Evolutionary conservation across 768 basidiomycete genomes (phyloP), one percentile per base, ranked within the genome.

Genomic region (Paxillus rubicundulus): DNA sequence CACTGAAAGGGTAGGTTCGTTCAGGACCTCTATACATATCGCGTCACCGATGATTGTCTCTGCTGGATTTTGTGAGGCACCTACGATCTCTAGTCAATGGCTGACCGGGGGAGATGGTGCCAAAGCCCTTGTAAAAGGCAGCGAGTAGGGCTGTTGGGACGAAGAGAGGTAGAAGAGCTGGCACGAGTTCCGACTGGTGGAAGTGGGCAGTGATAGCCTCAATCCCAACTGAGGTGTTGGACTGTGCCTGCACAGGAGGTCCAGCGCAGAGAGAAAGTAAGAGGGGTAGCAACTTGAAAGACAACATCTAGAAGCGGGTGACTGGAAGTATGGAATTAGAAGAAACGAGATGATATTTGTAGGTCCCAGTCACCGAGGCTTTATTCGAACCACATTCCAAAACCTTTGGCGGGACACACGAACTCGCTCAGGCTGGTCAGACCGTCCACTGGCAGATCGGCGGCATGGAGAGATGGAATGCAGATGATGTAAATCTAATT

Each of bases 151-250:
- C 86, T 18, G 65, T 67, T 6, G 88, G 89, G 50, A 71, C 66
- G 69, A 92, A 90, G n/a, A 70, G 67, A 7, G 76, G 21, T 43
- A 92, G 59, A 42, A 87, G 68, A 48, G 78, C 70, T 1, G 91
- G 89, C 38, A 87, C 82, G 55, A 92, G 68, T 45, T 69, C 73
- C 16, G 84, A 74, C 53, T 80, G 77, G 13, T 60, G 68, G 67
- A 91, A 87, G 67, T 90, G 83, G 18, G 88, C 89, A 62, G 85
- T 71, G 47, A 87, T 81, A 33, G 79, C 82, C 50, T 75, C 75
- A 43, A 88, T 70, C 51, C 76, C 76, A 33, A 84, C 54, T 32
- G 70, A 67, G 49, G 72, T 72, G 50, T 69, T 70, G 50, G 65
- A 58, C 65, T 86, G 82, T 20, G 81, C 81, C 33, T 65, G 56